These are phyloP conservation scores for Elaeis oleifera DNA, from an alignment of 202 grass and related monocot species.

Conservation along the genomic window DNA sequence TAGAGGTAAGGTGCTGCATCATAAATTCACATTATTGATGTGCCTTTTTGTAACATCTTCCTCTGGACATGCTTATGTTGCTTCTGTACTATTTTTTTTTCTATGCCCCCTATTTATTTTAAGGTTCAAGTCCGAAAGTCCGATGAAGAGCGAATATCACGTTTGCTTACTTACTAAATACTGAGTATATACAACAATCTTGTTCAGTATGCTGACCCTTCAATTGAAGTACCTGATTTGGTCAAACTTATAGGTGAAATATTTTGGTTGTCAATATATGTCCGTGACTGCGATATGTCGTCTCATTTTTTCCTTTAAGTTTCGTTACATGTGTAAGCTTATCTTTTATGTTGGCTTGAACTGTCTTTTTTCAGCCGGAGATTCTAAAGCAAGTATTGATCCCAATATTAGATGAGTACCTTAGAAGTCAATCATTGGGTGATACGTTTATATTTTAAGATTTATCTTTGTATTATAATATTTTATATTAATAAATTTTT, in stretches of 20 bases:
- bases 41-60: too few relatives aligned
- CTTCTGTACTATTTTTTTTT: too few relatives aligned
- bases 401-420: not conserved
- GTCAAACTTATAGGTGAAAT: slow-evolving; percentile 95
- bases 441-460: too few relatives aligned
- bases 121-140: slow-evolving; percentile 60
- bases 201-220: slow-evolving; percentile 63
- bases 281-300: slow-evolving; percentile 27
- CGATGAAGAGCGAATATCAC: slow-evolving; percentile 72
- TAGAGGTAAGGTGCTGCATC: too few relatives aligned
- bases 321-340: not conserved
- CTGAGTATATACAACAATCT: slow-evolving; percentile 70
- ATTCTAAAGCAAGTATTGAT: slow-evolving; percentile 70
- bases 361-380: slow-evolving; percentile 48
- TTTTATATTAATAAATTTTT: too few relatives aligned
- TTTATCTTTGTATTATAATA: too few relatives aligned
- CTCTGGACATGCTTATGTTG: too few relatives aligned
- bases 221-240: slow-evolving; percentile 83
- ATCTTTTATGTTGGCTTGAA: slow-evolving; percentile 17
- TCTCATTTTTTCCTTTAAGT: slow-evolving; percentile 1
- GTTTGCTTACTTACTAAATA: too few relatives aligned
- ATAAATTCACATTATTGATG: too few relatives aligned
- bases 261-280: slow-evolving; percentile 99
- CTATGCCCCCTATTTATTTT: not conserved
- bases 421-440: too few relatives aligned